These are phyloP conservation scores for Multifurca ochricompacta DNA, from an alignment of 768 basidiomycete species.

Conservation along the genomic window DNA sequence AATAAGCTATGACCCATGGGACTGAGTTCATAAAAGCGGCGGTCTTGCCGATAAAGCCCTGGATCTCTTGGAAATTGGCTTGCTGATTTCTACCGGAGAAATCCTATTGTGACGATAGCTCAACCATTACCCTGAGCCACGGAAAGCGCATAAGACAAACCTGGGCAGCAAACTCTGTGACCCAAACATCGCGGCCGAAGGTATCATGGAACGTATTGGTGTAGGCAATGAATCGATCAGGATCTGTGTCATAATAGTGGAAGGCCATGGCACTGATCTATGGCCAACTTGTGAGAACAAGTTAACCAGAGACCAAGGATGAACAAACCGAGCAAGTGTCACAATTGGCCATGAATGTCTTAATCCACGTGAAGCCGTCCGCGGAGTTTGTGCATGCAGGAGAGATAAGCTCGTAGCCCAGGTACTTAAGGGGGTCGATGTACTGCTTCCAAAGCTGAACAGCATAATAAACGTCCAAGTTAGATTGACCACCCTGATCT, in stretches of 20 bases:
- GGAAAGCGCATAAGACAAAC: conserved; percentile 23
- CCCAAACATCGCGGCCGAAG: conserved; percentile 41
- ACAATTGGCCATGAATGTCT: conserved; percentile 48
- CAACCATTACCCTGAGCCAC: neutral
- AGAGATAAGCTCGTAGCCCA: conserved; percentile 52
- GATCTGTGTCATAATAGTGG: conserved; percentile 61
- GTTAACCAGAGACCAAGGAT: neutral
- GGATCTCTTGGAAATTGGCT: conserved; percentile 35
- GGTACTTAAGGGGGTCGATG: conserved; percentile 45
- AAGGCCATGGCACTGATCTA: conserved; percentile 51
- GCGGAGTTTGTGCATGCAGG: conserved; percentile 63
- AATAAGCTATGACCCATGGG: conserved; percentile 36
- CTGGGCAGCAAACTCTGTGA: conserved; percentile 69
- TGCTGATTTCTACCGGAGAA: conserved; percentile 41
- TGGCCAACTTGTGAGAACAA: neutral
- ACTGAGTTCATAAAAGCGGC: conserved; percentile 23
- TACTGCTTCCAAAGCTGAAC: conserved; percentile 52
- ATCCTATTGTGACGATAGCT: conserved; percentile 33
- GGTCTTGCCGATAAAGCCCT: conserved; percentile 39
- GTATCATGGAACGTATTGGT: conserved; percentile 38
- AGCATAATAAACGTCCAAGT: conserved; percentile 45
- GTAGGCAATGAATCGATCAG: conserved; percentile 45
- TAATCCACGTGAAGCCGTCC: conserved; percentile 56
- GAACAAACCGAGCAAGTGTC: conserved; percentile 38
- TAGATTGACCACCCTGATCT: conserved; percentile 53